A percentile compares a stretch with the other conserved stretches of the same genome.
phyloP scores from a whole-genome alignment of 352 stramenopile species.

The Phytophthora uliginosa region DNA sequence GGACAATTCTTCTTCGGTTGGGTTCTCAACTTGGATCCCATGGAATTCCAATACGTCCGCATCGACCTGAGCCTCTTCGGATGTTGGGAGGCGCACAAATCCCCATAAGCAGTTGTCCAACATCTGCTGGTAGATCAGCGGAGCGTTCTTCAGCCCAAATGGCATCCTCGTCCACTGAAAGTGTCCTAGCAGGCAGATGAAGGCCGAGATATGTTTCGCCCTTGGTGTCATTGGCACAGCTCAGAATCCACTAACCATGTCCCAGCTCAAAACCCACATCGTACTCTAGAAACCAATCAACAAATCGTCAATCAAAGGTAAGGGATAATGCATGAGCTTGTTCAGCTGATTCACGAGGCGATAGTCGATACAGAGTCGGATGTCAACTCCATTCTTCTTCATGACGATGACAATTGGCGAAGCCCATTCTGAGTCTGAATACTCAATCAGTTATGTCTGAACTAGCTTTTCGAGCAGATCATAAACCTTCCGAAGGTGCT shows the following conservation, averaged over 20 bases:
- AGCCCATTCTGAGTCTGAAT: background rate
- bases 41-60: too few relatives aligned
- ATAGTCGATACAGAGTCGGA: background rate
- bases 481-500: background rate
- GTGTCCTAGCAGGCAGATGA: background rate
- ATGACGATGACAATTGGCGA: background rate
- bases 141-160: too few relatives aligned
- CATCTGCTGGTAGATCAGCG: too few relatives aligned
- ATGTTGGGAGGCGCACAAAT: too few relatives aligned
- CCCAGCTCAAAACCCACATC: background rate
- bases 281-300: background rate
- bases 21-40: too few relatives aligned
- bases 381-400: background rate
- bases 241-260: background rate
- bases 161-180: background rate
- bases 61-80: too few relatives aligned
- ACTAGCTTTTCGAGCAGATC: background rate
- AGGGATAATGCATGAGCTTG: background rate
- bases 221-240: background rate
- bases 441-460: background rate
- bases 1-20: too few relatives aligned
- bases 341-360: background rate
- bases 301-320: background rate
- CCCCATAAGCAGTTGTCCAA: too few relatives aligned
- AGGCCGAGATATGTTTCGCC: background rate